Evolutionary conservation across 2,329 filamentous ascomycete species (phyloP).

Genomic region (Proliferodiscus dingleyae): DNA sequence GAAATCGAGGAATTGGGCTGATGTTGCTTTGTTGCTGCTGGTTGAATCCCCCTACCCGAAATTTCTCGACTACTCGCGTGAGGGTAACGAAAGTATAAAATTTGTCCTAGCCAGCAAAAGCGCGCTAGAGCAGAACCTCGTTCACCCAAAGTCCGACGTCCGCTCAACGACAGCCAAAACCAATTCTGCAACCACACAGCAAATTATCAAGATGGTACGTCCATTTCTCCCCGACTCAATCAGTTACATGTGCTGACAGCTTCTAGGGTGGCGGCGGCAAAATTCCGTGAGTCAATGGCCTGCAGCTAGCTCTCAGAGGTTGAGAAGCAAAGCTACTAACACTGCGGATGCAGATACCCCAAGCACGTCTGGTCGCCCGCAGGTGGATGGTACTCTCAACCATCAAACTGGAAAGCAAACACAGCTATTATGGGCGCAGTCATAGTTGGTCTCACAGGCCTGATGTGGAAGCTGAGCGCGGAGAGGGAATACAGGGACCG

Average conservation of each 20-base stretch:
- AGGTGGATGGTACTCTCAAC: conserved; percentile 96
- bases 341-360: conserved; percentile 65
- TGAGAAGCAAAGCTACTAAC: conserved; percentile 19
- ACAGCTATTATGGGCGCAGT: conserved; percentile 70
- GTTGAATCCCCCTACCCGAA: conserved; percentile 16
- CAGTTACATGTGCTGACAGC: conserved; percentile 37
- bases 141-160: conserved; percentile 17
- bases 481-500: conserved; percentile 66
- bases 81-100: too few species aligned
- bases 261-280: conserved; percentile 73
- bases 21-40: conserved; percentile 12
- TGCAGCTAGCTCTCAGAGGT: conserved; percentile 10
- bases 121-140: conserved; percentile 16
- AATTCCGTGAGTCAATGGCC: conserved; percentile 52
- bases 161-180: conserved; percentile 7
- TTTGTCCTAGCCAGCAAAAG: conserved; percentile 9
- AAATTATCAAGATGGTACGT: conserved; percentile 53
- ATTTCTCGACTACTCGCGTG: too few species aligned
- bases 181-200: conserved; percentile 15
- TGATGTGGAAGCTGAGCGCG: conserved; percentile 69
- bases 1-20: conserved; percentile 12
- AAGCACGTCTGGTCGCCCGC: conserved; percentile 99
- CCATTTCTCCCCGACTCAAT: not conserved
- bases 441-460: conserved; percentile 61
- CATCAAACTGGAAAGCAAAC: conserved; percentile 91